phyloP scores from a whole-genome alignment of 2,329 filamentous ascomycete genomes.

The Bipolaris sorokiniana region DNA sequence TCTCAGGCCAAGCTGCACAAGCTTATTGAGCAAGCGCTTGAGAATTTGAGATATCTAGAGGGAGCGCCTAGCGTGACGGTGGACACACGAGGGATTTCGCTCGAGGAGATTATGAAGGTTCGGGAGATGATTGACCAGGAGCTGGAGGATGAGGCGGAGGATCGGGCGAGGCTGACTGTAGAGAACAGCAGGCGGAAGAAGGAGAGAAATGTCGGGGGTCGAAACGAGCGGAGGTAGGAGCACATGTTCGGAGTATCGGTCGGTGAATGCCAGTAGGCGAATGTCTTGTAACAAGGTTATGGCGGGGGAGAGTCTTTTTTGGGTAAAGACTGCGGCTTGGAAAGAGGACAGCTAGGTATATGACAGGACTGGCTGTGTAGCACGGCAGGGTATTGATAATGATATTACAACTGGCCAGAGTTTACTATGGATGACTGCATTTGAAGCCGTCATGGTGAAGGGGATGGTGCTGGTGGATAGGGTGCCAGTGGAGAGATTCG shows the following conservation, averaged over 20 bases:
- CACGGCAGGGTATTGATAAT: not conserved
- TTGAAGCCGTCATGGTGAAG: too few relatives aligned
- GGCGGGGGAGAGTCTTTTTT: not conserved
- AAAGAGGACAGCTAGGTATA: not conserved
- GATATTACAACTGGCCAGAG: too few relatives aligned
- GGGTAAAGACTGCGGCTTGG: not conserved
- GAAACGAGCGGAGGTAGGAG: constrained; percentile 48
- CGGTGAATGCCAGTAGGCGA: not conserved
- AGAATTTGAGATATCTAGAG: constrained; percentile 85
- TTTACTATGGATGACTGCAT: too few relatives aligned
- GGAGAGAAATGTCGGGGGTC: constrained; percentile 55
- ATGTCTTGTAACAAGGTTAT: not conserved
- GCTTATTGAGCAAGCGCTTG: constrained; percentile 77
- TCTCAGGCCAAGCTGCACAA: constrained; percentile 75
- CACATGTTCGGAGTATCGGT: not conserved
- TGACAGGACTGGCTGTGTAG: not conserved
- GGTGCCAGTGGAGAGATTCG: too few relatives aligned
- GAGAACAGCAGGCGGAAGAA: constrained; percentile 49
- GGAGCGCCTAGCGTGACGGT: constrained; percentile 77
- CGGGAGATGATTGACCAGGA: constrained; percentile 72
- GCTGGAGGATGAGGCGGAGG: constrained; percentile 68
- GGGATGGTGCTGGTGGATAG: too few relatives aligned
- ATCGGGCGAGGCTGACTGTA: constrained; percentile 65
- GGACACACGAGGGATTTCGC: constrained; percentile 80
- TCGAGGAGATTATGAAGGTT: constrained; percentile 63